Conservation (phyloP, 768 basidiomycete species). For the Rhizopogon vinicolor region DNA sequence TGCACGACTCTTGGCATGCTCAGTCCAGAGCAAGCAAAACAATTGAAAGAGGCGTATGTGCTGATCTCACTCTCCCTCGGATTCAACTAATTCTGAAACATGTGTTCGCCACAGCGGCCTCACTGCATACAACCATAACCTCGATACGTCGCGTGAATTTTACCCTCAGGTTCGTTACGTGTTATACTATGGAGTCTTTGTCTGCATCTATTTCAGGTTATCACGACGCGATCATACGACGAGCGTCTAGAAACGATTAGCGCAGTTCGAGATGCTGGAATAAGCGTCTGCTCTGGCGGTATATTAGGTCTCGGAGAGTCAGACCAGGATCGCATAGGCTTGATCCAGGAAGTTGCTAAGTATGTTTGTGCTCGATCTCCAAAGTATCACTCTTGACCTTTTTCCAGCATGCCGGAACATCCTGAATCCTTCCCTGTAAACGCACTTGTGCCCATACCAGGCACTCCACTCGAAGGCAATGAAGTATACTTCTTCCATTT, state of each 20-base stretch:
- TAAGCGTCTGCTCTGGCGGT: conserved; percentile 95
- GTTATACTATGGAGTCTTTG: background rate
- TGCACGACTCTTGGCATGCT: conserved; percentile 99
- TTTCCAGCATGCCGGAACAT: conserved; percentile 80
- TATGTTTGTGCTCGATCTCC: conserved; percentile 32
- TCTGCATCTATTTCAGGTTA: conserved; percentile 54
- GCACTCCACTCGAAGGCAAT: conserved; percentile 90
- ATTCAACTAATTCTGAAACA: conserved; percentile 7
- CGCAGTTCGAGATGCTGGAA: conserved; percentile 91
- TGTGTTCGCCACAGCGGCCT: conserved; percentile 53
- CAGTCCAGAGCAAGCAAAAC: conserved; percentile 84
- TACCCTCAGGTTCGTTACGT: conserved; percentile 72
- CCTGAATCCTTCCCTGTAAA: conserved; percentile 99
- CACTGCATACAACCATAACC: conserved; percentile 98
- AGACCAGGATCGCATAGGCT: conserved; percentile 83
- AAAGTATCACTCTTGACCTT: conserved; percentile 2
- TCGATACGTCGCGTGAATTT: conserved; percentile 96
- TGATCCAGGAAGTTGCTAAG: conserved; percentile 93
- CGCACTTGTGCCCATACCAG: conserved; percentile 91
- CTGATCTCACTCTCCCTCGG: background rate
- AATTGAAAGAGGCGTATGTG: conserved; percentile 88
- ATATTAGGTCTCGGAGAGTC: conserved; percentile 93
- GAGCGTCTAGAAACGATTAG: conserved; percentile 87
- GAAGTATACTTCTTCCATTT: conserved; percentile 45
- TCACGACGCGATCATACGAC: conserved; percentile 92